A percentile compares a stretch with the other conserved stretches of the same genome.
phyloP scores from a whole-genome alignment of 1,284 basidiomycete species.

The Rhodotorula sp. region DNA sequence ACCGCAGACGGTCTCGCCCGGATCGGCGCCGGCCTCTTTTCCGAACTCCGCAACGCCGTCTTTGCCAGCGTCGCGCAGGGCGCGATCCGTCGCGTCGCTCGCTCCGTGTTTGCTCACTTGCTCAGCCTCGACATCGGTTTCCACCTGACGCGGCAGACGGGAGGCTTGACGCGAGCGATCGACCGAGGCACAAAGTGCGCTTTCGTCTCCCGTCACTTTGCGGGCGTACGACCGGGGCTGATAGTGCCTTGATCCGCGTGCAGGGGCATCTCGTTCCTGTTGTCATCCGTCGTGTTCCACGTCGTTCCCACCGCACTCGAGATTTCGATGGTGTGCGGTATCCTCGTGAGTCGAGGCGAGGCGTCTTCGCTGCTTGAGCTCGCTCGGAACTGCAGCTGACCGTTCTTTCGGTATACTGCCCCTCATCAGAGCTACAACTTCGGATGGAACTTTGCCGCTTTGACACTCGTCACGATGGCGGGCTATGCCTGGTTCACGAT shows the following conservation, averaged over 20 bases:
- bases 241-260: too few relatives aligned
- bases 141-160: slow-evolving; percentile 90
- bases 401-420: too few relatives aligned
- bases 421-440: slow-evolving; percentile 86
- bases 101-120: slow-evolving; percentile 89
- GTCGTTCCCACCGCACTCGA: slow-evolving; percentile 94
- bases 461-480: slow-evolving; percentile 80
- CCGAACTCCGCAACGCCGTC: slow-evolving; percentile 90
- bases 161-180: slow-evolving; percentile 92
- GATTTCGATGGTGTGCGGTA: slow-evolving; percentile 95
- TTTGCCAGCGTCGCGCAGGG: slow-evolving; percentile 95
- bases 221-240: too few relatives aligned
- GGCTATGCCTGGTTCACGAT: slow-evolving; percentile 98
- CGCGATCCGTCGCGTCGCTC: slow-evolving; percentile 88
- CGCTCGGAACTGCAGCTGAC: too few relatives aligned
- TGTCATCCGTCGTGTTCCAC: slow-evolving; percentile 91
- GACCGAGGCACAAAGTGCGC: slow-evolving; percentile 95
- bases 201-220: too few relatives aligned
- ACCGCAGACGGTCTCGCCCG: slow-evolving; percentile 80
- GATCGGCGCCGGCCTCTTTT: slow-evolving; percentile 83
- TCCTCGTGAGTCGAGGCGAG: slow-evolving; percentile 77
- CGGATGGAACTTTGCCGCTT: slow-evolving; percentile 91
- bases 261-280: slow-evolving; percentile 93
- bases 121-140: slow-evolving; percentile 88
- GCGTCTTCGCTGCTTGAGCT: too few relatives aligned